These are phyloP conservation scores for Erysiphe pisi DNA, from an alignment of 2,329 filamentous ascomycete genomes.

Conservation along the genomic window DNA sequence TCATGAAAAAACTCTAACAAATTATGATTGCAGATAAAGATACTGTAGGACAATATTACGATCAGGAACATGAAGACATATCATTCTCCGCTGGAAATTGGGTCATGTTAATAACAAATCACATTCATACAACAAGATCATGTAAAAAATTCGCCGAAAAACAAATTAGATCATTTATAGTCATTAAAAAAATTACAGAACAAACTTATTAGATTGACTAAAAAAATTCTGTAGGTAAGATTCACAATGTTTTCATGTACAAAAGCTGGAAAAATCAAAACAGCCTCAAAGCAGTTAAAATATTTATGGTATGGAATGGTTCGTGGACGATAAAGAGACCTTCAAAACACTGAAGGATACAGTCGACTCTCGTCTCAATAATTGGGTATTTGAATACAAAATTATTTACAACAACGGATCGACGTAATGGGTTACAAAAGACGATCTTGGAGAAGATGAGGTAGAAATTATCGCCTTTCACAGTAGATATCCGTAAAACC, in stretches of 20 bases:
- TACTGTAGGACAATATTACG: neutral
- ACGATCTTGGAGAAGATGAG: neutral
- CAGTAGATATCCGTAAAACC: neutral
- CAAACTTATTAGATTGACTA: constrained; percentile 7
- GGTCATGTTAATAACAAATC: constrained; percentile 25
- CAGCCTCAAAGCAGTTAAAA: neutral
- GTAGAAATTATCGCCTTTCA: neutral
- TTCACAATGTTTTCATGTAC: constrained; percentile 27
- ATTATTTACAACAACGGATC: neutral
- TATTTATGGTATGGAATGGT: neutral
- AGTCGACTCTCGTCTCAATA: neutral
- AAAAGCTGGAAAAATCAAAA: constrained; percentile 26
- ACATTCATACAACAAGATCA: neutral
- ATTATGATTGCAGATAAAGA: constrained; percentile 16
- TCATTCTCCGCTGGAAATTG: neutral
- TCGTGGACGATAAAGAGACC: constrained; percentile 9
- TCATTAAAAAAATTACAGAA: constrained; percentile 14
- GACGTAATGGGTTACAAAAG: neutral
- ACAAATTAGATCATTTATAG: constrained; percentile 23
- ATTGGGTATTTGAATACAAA: constrained; percentile 1
- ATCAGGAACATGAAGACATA: neutral
- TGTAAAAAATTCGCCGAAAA: constrained; percentile 2
- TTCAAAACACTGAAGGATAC: constrained; percentile 18
- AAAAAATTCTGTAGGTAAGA: constrained; percentile 22
- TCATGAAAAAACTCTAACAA: neutral